Base-by-base conservation (phyloP, 2,329 filamentous ascomycete genomes). In the Ophiocordyceps sinensis region DNA sequence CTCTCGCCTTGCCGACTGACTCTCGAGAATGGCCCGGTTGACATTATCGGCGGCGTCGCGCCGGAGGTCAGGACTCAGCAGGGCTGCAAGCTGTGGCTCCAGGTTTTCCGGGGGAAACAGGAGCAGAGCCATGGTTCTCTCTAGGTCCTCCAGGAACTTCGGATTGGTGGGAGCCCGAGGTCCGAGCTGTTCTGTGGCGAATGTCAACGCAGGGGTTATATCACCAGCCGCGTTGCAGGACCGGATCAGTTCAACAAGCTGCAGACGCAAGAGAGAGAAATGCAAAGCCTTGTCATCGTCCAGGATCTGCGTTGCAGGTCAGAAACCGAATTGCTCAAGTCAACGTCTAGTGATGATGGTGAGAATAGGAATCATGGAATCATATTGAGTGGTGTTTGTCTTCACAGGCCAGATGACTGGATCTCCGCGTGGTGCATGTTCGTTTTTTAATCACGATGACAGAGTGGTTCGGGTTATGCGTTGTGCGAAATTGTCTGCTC, bases 371-470 rank as follows among this genome's bases (percentile, higher is more conserved):
- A 29, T 32, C 49, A 44, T 13, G 26, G 36, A 49, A 48, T 65
- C 60, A 64, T 63, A 57, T 63, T 59, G 64, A 66, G 72, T 77
- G 73, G 73, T 76, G 70, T 80, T 79, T 77, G 74, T 96, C 89
- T 93, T 93, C 91, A 91, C 77, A 65, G 76, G 79, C 78, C 77
- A 71, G 70, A 75, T 79, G 38, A 42, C 43, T 43, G 77, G 73
- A 71, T 71, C 77, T 96, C 91, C 86, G 91, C 87, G 91, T 98
- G 91, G 91, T 98, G 91, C 91, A 98, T 98, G 89, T 73, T 74
- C 68, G 57, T 60, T 57, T 71, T 85, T 71, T 94, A 94, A 98
- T 98, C 91, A 91, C 88, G 65, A 75, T 41, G 40, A 32, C 29
- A 29, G 29, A 23, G 35, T 38, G 12, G 28, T 29, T 1, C 15